Evolutionary conservation across 176 grass and related monocot genomes (phyloP), one percentile per base, ranked within the genome.

Genomic region (Oryza brachyantha): DNA sequence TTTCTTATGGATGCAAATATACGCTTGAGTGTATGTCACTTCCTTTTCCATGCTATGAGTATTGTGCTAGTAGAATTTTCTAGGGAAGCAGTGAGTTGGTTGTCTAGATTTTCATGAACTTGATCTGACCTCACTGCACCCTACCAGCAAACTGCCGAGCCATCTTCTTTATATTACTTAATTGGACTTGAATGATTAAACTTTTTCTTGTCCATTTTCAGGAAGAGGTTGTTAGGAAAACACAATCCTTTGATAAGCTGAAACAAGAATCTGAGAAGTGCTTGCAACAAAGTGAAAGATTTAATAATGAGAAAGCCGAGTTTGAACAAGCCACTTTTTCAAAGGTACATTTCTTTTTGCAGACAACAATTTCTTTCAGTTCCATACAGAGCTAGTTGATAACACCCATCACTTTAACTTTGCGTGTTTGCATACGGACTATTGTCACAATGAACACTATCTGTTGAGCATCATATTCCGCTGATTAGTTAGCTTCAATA

Each of bases 1-100:
- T 99, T 99, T 79, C 92, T 93, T 50, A 93, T 95, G 90, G 90
- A 95, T 76, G 85, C 96, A 79, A 99, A 99, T 83, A 95, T 99
- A 79, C 90, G 81, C 61, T 82, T 99, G 74, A 99, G 96, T 79
- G 96, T 99, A 93, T 69, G 82, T 50, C 63, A 52, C 29, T 70
- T 78, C 3, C 35, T 89, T 74, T 55, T 45, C 59, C 72, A 63
- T 26, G 19, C 3, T 48, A 13, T 42, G 41, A 5, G 16, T 3
- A 59, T 29, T 32, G 13, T 82, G n/a, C 27, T 45, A 41, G n/a
- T 64, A 8, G 13, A 17, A 25, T 70, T 60, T 69, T 77, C 2
- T 32, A 52, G 16, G 1, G 48, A 52, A 52, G 19, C 17, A 52
- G 17, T 16, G 5, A 75, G 61, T 75, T 17, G 4, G 2, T 29